Percentiles rank a stretch among this genome's conserved stretches.
These are phyloP conservation scores for Arthrinium puccinioides DNA, from an alignment of 2,329 filamentous ascomycete species.

Conservation along the genomic window DNA sequence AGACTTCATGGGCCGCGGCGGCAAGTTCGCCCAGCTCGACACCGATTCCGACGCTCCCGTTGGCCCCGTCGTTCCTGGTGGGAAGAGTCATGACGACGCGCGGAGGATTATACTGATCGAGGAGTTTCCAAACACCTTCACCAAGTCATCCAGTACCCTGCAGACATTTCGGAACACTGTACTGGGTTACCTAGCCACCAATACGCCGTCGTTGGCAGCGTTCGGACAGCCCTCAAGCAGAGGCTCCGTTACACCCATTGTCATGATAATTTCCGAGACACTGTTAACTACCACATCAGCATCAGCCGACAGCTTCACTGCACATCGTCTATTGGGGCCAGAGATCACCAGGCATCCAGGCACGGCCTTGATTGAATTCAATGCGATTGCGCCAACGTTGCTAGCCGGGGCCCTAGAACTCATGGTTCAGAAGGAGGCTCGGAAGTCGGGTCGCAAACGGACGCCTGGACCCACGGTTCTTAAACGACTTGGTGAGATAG, in stretches of 20 bases:
- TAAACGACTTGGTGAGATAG: conserved; percentile 73
- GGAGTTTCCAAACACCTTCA: conserved; percentile 74
- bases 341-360: conserved; percentile 78
- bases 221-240: conserved; percentile 33
- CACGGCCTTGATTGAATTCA: conserved; percentile 81
- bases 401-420: conserved; percentile 78
- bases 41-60: conserved; percentile 19
- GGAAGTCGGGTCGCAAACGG: conserved; percentile 64
- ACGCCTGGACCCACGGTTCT: conserved; percentile 75
- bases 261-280: conserved; percentile 90
- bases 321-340: conserved; percentile 79
- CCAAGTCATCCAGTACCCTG: conserved; percentile 55
- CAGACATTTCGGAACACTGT: conserved; percentile 69
- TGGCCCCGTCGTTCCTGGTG: conserved; percentile 5
- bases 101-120: conserved; percentile 66
- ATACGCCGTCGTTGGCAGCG: conserved; percentile 47
- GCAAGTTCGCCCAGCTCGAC: conserved; percentile 70
- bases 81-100: conserved; percentile 10
- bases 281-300: conserved; percentile 78
- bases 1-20: conserved; percentile 78
- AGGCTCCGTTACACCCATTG: conserved; percentile 59
- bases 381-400: conserved; percentile 79
- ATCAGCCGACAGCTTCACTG: conserved; percentile 84
- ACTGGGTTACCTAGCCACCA: conserved; percentile 64
- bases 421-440: conserved; percentile 77